Percentiles rank a stretch among this genome's conserved stretches.
phyloP scores from a whole-genome alignment of 495 filamentous ascomycete genomes.

The Sordaria brevicollis region DNA sequence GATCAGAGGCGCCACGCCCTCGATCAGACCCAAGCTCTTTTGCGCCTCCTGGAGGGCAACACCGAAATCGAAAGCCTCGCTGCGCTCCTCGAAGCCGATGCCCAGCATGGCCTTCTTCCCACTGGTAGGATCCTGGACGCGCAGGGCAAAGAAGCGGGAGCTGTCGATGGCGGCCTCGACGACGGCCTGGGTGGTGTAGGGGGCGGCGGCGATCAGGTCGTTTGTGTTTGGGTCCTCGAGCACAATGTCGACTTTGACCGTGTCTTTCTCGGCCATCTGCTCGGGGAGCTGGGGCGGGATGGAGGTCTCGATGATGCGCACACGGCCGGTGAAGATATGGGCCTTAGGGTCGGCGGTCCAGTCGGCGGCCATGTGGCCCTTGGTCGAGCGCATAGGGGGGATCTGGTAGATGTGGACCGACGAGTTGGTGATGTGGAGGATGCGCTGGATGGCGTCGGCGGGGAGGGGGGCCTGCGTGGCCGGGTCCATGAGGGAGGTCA shows the following conservation, averaged over 20 bases:
- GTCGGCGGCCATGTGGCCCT: slow-evolving; percentile 59
- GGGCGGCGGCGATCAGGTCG: slow-evolving; percentile 70
- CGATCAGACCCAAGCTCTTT: slow-evolving; percentile 40
- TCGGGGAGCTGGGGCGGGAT: slow-evolving; percentile 10
- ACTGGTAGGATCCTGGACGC: slow-evolving; percentile 59
- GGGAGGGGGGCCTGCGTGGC: slow-evolving; percentile 47
- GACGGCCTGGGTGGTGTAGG: slow-evolving; percentile 46
- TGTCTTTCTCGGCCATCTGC: slow-evolving; percentile 26
- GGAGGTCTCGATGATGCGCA: slow-evolving; percentile 69
- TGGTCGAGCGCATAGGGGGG: slow-evolving; percentile 57
- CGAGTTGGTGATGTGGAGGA: slow-evolving; percentile 54
- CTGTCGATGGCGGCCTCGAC: slow-evolving; percentile 68
- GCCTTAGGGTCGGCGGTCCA: slow-evolving; percentile 65
- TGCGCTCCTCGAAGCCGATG: slow-evolving; percentile 77
- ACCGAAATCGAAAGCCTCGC: slow-evolving; percentile 72
- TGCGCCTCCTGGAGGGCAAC: slow-evolving; percentile 67
- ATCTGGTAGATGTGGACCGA: slow-evolving; percentile 72
- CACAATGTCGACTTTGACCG: slow-evolving; percentile 57
- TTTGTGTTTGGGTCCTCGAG: slow-evolving; percentile 61
- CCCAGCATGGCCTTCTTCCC: slow-evolving; percentile 64
- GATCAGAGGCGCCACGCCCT: slow-evolving; percentile 11
- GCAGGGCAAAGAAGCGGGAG: slow-evolving; percentile 68
- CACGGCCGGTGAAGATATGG: slow-evolving; percentile 71
- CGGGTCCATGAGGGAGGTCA: slow-evolving; percentile 43
- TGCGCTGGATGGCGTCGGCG: slow-evolving; percentile 62